Evolutionary conservation across 495 filamentous ascomycete species (phyloP).

Genomic region (Talaromyces thailandensis): DNA sequence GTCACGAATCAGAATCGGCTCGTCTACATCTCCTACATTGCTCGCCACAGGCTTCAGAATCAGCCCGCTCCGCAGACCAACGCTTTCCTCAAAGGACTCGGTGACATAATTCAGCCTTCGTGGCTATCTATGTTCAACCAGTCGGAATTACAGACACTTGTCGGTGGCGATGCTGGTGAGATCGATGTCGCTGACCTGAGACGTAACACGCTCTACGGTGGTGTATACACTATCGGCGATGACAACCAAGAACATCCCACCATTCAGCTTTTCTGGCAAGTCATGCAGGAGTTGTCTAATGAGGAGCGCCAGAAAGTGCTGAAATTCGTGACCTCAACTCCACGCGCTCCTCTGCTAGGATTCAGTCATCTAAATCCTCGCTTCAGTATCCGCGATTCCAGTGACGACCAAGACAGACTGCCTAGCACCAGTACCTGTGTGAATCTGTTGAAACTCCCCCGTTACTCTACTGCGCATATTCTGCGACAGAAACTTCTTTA

Average conservation of each 20-base stretch:
- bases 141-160: constrained; percentile 80
- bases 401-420: constrained; percentile 66
- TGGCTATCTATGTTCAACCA: constrained; percentile 99
- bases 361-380: constrained; percentile 78
- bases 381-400: constrained; percentile 86
- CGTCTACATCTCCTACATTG: constrained; percentile 89
- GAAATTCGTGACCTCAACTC: constrained; percentile 92
- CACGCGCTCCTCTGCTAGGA: constrained; percentile 82
- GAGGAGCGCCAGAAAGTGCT: constrained; percentile 75
- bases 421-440: constrained; percentile 97
- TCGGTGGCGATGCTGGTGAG: constrained; percentile 74
- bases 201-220: constrained; percentile 79
- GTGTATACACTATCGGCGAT: constrained; percentile 79
- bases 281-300: constrained; percentile 67
- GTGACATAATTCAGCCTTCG: constrained; percentile 77
- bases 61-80: constrained; percentile 72
- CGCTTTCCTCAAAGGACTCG: constrained; percentile 78
- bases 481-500: constrained; percentile 79
- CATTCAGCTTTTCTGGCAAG: constrained; percentile 83
- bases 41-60: constrained; percentile 70
- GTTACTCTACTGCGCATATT: constrained; percentile 53
- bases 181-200: constrained; percentile 85
- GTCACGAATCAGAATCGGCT: constrained; percentile 89
- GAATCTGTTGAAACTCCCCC: constrained; percentile 87
- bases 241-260: constrained; percentile 80